phyloP scores from a whole-genome alignment of 192 early-diverging fungal genomes.

The Podochytrium sp. region DNA sequence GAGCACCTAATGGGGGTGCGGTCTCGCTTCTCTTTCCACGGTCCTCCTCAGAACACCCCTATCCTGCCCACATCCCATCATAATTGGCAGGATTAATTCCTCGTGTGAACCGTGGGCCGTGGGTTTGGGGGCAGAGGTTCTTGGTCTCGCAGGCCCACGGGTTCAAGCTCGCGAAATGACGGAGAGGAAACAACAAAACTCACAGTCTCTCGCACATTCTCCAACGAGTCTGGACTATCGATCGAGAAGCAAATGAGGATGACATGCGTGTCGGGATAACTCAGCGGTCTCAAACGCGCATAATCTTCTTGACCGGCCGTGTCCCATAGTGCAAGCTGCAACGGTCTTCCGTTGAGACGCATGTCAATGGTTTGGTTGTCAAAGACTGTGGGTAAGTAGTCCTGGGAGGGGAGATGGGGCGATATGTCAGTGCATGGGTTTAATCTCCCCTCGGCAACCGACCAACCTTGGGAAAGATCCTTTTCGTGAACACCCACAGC shows the following conservation, averaged over 20 bases:
- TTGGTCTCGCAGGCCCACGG: too few species aligned
- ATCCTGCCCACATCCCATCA: too few species aligned
- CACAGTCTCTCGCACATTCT: conserved; percentile 68
- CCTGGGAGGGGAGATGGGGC: conserved; percentile 20
- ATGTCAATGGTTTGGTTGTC: conserved; percentile 87
- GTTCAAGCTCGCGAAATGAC: too few species aligned
- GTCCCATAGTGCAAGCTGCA: conserved; percentile 91
- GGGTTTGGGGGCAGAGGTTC: too few species aligned
- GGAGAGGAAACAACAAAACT: too few species aligned
- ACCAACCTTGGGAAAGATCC: conserved; percentile 80
- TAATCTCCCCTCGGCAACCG: neutral
- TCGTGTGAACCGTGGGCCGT: too few species aligned
- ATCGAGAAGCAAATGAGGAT: conserved; percentile 90
- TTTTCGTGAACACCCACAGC: conserved; percentile 78
- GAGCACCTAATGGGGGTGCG: too few species aligned
- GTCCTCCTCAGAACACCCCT: too few species aligned
- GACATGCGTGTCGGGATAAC: conserved; percentile 85
- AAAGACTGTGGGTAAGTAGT: conserved; percentile 63
- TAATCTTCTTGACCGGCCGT: conserved; percentile 95
- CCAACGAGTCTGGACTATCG: conserved; percentile 85
- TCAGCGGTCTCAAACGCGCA: conserved; percentile 84
- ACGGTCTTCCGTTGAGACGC: conserved; percentile 72
- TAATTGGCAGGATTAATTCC: too few species aligned
- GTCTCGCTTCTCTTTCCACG: too few species aligned
- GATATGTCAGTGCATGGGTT: neutral